Conservation (phyloP, 192 early-diverging fungal species). For the Coemansia sp. region DNA sequence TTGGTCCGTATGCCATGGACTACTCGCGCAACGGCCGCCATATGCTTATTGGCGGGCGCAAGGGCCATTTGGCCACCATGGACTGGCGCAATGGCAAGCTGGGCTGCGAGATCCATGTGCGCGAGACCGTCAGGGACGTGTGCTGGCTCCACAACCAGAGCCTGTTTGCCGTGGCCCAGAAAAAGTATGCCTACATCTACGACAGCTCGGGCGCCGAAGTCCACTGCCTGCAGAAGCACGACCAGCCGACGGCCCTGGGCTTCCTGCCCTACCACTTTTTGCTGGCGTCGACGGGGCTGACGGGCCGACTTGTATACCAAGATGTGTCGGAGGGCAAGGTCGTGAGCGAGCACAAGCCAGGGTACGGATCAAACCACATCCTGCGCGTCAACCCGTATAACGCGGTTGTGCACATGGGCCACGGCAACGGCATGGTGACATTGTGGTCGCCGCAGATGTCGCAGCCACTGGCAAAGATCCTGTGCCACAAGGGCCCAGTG, state of each 20-base stretch:
- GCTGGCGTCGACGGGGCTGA: conserved; percentile 73
- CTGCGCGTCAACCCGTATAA: conserved; percentile 90
- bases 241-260: conserved; percentile 75
- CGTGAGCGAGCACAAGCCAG: conserved; percentile 71
- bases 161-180: conserved; percentile 92
- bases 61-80: conserved; percentile 86
- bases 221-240: conserved; percentile 78
- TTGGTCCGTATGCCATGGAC: conserved; percentile 84
- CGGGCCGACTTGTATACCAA: conserved; percentile 83
- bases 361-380: conserved; percentile 69
- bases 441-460: conserved; percentile 85
- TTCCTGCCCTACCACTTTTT: conserved; percentile 93
- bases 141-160: conserved; percentile 94
- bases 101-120: conserved; percentile 75
- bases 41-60: conserved; percentile 68
- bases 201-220: conserved; percentile 85
- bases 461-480: conserved; percentile 86
- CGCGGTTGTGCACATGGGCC: conserved; percentile 87
- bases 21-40: conserved; percentile 83
- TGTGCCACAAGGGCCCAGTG: conserved; percentile 85
- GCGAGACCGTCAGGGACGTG: conserved; percentile 87
- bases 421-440: conserved; percentile 81
- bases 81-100: conserved; percentile 83
- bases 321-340: conserved; percentile 87
- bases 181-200: conserved; percentile 92